Base-by-base conservation (phyloP, 2,329 filamentous ascomycete genomes). In the Zasmidium cellare region DNA sequence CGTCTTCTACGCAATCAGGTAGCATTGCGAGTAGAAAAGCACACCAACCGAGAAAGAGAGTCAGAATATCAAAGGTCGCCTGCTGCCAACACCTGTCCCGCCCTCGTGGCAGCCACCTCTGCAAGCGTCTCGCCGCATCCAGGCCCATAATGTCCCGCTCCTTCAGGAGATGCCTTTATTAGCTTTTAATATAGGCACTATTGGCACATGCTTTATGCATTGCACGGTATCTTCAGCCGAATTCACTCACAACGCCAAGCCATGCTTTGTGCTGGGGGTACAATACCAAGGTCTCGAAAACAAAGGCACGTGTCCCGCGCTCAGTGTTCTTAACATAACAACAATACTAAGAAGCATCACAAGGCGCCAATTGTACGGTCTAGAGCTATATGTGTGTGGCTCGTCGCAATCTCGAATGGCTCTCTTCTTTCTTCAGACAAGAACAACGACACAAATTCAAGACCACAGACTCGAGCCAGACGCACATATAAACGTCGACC, bases 341-440 rank as follows among this genome's bases (percentile, higher is more conserved):
- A 57, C 55, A 57, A 57, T 57, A 53, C 41, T 52, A 57, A 57
- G 55, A 14, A 19, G 16, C 41, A 35, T 28, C 28, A 35, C 28
- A 18, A 48, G 22, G 6, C 47, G 19, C 24, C 18, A 14, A 44
- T 52, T 52, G 46, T 35, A 31, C 23, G 25, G 48, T 47, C 55
- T 48, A 46, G 49, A 57, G 20, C 24, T 53, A 41, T 41, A 46
- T 52, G 38, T 14, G n/a, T 41, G 20, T 24, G 6, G 24, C 48
- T 19, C n/a, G 24, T 46, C 28, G 22, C 55, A 57, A 57, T 57
- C 28, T 57, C 38, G 48, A 38, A 11, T 47, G n/a, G 9, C 12
- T 19, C 12, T 52, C 38, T 48, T 57, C 55, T 57, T 57, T 57
- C 55, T 52, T 57, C 53, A 11, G 24, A 9, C 38, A 22, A 22